A percentile compares a stretch with the other conserved stretches of the same genome.
These are phyloP conservation scores for Fusarium armeniacum DNA, from an alignment of 2,329 filamentous ascomycete genomes.

Conservation along the genomic window DNA sequence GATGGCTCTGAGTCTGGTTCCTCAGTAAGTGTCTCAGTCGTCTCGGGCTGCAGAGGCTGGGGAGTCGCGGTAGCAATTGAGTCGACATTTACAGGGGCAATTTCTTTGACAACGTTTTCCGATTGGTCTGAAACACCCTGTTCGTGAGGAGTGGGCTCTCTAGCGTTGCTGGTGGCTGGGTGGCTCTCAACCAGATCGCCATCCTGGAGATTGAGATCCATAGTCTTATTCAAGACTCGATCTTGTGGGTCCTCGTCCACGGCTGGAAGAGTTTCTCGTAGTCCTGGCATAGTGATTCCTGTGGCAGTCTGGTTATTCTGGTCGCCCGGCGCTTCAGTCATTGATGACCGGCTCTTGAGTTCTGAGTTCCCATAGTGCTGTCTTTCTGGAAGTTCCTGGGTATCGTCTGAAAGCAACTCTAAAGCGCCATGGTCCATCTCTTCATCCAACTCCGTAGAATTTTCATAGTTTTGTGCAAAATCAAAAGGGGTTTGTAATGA, in stretches of 20 bases:
- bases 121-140: conserved; percentile 35
- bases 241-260: conserved; percentile 25
- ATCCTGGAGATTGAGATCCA: conserved; percentile 3
- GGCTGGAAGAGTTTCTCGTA: conserved; percentile 26
- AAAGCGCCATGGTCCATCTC: conserved; percentile 49
- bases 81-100: conserved; percentile 23
- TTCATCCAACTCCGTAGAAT: conserved; percentile 48
- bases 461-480: conserved; percentile 53
- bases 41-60: conserved; percentile 25
- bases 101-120: conserved; percentile 3
- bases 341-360: conserved; percentile 40
- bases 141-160: conserved; percentile 18
- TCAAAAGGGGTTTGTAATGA: conserved; percentile 56
- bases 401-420: conserved; percentile 50
- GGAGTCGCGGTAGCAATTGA: conserved; percentile 16
- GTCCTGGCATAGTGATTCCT: conserved; percentile 46
- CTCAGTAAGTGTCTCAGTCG: conserved; percentile 16
- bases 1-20: conserved; percentile 18
- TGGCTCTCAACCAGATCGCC: conserved; percentile 11
- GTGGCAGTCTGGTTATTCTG: conserved; percentile 29
- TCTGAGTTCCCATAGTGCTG: conserved; percentile 41
- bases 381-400: conserved; percentile 43
- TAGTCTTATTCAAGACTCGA: neutral
- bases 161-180: conserved; percentile 12
- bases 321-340: conserved; percentile 28